These are phyloP conservation scores for Macrophomina pseudophaseolina DNA, from an alignment of 2,329 filamentous ascomycete species.

Conservation along the genomic window DNA sequence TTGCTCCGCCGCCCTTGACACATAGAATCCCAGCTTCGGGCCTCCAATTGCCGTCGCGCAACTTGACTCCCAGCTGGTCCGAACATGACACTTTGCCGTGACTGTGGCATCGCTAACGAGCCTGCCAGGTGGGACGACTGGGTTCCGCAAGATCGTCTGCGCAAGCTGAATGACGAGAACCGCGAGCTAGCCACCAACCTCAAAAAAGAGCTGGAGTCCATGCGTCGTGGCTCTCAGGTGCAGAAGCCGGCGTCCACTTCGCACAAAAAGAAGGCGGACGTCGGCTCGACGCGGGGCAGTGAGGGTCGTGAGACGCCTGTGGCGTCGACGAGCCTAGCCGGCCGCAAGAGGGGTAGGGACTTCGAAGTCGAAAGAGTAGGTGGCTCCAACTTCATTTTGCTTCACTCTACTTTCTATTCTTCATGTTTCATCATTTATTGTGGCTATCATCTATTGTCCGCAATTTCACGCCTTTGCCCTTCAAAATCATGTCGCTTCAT, in stretches of 20 bases:
- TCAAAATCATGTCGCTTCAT: not conserved
- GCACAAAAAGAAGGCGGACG: constrained; percentile 59
- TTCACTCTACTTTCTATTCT: constrained; percentile 11
- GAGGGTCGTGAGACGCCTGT: constrained; percentile 73
- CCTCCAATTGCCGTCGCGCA: not conserved
- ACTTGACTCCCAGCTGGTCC: not conserved
- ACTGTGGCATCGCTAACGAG: constrained; percentile 5
- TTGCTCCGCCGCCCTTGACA: constrained; percentile 8
- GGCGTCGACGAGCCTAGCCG: constrained; percentile 64
- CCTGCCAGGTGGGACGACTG: constrained; percentile 87
- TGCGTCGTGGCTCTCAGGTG: constrained; percentile 51
- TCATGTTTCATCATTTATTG: not conserved
- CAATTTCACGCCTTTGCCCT: not conserved
- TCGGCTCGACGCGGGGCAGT: constrained; percentile 70
- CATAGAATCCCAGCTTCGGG: not conserved
- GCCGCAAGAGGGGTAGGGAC: constrained; percentile 76
- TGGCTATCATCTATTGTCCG: not conserved
- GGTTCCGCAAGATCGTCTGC: constrained; percentile 90
- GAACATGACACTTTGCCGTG: constrained; percentile 9
- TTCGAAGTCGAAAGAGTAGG: constrained; percentile 80
- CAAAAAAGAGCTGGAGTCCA: constrained; percentile 68
- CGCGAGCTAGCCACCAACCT: constrained; percentile 82
- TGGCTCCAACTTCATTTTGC: constrained; percentile 28
- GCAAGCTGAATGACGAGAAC: constrained; percentile 95
- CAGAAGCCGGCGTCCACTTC: constrained; percentile 47